Evolutionary conservation across 495 filamentous ascomycete genomes (phyloP).

Genomic region (Zalerion maritima): DNA sequence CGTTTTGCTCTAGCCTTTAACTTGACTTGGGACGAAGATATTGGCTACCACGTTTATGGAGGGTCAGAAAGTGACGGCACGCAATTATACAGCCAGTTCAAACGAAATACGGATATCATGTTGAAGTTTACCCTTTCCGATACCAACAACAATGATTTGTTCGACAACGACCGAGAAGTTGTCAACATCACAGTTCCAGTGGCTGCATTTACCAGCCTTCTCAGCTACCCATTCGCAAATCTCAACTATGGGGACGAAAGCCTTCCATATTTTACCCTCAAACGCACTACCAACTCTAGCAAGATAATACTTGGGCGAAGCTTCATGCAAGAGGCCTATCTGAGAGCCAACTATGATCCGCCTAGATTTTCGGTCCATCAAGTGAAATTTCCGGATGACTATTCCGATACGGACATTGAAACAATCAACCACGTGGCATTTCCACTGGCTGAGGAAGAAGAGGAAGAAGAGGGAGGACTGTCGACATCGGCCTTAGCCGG

Average conservation of each 20-base stretch:
- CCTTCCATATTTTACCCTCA: constrained; percentile 49
- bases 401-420: constrained; percentile 26
- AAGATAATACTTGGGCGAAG: constrained; percentile 50
- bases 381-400: constrained; percentile 35
- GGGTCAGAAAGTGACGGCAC: constrained; percentile 14
- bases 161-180: constrained; percentile 27
- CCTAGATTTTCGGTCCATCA: constrained; percentile 44
- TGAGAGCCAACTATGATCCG: constrained; percentile 52
- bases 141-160: constrained; percentile 27
- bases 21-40: constrained; percentile 39
- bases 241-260: constrained; percentile 27
- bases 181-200: constrained; percentile 51
- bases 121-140: constrained; percentile 47
- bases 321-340: constrained; percentile 58
- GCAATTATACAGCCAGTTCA: constrained; percentile 17
- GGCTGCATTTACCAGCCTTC: constrained; percentile 44
- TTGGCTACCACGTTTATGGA: constrained; percentile 29
- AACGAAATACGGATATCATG: constrained; percentile 29
- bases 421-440: no score
- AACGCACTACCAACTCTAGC: constrained; percentile 30
- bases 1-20: constrained; percentile 45
- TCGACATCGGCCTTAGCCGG: no score
- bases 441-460: constrained; percentile 9
- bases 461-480: constrained; percentile 9
- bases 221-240: constrained; percentile 41